phyloP scores from a whole-genome alignment of 352 stramenopile species.

The Pythium biforme region DNA sequence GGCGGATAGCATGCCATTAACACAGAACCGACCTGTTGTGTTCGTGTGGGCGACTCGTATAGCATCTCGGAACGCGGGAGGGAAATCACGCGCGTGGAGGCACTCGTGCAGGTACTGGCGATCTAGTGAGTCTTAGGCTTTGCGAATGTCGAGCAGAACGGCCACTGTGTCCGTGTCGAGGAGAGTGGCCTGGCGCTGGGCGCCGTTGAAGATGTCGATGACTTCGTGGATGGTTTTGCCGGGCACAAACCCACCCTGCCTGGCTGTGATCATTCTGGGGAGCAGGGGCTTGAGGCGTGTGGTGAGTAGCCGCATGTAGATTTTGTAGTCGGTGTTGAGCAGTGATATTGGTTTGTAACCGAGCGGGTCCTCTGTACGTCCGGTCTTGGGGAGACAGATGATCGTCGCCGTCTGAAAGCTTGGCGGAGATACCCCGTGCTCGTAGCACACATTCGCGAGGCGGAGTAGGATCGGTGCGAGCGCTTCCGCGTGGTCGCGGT shows the following conservation, averaged over 20 bases:
- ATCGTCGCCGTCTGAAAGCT: constrained; percentile 3
- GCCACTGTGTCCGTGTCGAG: neutral
- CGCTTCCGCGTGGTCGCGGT: neutral
- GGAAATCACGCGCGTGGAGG: neutral
- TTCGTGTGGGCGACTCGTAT: neutral
- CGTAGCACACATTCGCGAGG: neutral
- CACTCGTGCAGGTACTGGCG: neutral
- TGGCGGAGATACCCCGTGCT: neutral
- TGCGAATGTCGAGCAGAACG: constrained; percentile 18
- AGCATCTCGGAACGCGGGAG: neutral
- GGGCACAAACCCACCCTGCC: constrained; percentile 7
- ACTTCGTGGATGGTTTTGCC: constrained; percentile 13
- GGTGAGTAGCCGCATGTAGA: constrained; percentile 1
- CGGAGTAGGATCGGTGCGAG: neutral
- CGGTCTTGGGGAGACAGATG: constrained; percentile 5
- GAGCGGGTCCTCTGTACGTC: neutral
- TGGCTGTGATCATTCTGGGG: neutral
- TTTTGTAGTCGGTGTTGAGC: constrained; percentile 22
- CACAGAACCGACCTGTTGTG: neutral
- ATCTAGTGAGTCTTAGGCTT: neutral
- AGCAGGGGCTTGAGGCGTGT: neutral
- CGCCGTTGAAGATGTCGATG: constrained; percentile 7
- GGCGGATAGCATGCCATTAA: neutral
- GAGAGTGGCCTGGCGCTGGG: neutral
- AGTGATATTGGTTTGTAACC: constrained; percentile 7